These are phyloP conservation scores for Eimeria falciformis DNA, from an alignment of 169 alveolate species.

Conservation along the genomic window DNA sequence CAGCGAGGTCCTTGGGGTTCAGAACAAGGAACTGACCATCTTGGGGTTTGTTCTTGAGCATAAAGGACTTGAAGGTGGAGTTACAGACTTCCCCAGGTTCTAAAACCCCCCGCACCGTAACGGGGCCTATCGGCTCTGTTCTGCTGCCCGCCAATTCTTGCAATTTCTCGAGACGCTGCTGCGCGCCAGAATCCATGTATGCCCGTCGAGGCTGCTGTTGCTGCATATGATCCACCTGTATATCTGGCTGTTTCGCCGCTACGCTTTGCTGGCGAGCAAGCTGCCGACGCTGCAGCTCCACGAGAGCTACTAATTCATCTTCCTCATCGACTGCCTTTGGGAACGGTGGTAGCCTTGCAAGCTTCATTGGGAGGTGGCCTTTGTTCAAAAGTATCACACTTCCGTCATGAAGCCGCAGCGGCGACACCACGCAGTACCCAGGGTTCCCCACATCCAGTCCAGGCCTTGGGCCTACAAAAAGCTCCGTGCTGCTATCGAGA, in stretches of 20 bases:
- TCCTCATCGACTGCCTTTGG: constrained; percentile 41
- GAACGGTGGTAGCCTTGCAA: constrained; percentile 69
- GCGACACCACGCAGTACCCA: constrained; percentile 86
- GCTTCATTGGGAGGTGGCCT: constrained; percentile 85
- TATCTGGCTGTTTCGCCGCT: background rate
- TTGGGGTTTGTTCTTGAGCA: constrained; percentile 66
- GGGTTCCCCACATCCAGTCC: constrained; percentile 79
- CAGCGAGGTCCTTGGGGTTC: constrained; percentile 84
- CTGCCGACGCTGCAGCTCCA: constrained; percentile 24
- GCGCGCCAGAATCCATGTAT: constrained; percentile 63
- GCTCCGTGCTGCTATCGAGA: constrained; percentile 85
- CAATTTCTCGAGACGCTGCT: constrained; percentile 30
- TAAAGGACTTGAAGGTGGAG: constrained; percentile 51
- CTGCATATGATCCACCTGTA: background rate
- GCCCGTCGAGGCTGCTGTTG: constrained; percentile 15
- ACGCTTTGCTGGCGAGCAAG: background rate
- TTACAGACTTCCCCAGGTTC: constrained; percentile 87
- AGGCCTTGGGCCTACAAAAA: constrained; percentile 89
- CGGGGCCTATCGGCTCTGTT: constrained; percentile 86
- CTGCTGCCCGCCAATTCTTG: constrained; percentile 50
- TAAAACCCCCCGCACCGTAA: constrained; percentile 88
- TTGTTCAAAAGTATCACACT: constrained; percentile 86
- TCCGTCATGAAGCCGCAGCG: constrained; percentile 88
- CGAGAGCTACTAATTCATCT: background rate
- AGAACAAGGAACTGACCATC: constrained; percentile 82